Evolutionary conservation across 108 stramenopile genomes (phyloP), one percentile per base, ranked within the genome.

Genomic region (Nitzschia sp.): DNA sequence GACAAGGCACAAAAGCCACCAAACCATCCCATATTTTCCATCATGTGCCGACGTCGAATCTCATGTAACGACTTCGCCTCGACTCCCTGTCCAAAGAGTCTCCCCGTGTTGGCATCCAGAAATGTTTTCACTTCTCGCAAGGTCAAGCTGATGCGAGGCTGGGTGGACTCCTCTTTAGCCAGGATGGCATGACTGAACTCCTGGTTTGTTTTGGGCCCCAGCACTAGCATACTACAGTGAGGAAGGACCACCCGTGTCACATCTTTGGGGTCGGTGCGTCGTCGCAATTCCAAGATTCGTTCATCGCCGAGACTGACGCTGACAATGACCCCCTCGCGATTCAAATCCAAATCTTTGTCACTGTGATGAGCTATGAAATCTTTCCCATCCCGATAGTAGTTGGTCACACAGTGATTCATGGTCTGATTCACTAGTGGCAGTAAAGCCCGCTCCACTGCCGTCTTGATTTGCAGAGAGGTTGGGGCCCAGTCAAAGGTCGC

Each of bases 351-450:
- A 66, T 88, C 85, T 55, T 91, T 91, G 45, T 91, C 87, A 30
- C 69, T 69, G 47, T 91, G 90, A 70, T 88, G 90, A 53, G 71
- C 87, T 60, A 91, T 91, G 38, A 63, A 71, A 70, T 91, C 87
- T 6, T 61, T 57, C n/a, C 87, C 90, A 55, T 84, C 69, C 29
- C 90, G 73, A 73, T 91, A 91, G 25, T 78, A 81, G 41, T 88
- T 91, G 28, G 87, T 72, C 2, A 91, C 90, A 62, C 82, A 83
- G 45, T 91, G 90, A 73, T 91, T 91, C 87, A 91, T 91, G 38
- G 73, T 75, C 68, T 91, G 87, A 45, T 65, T 36, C 29, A 80
- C 73, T 0, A 90, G 65, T 53, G 88, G 88, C 26, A 73, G 73
- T 41, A 91, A 55, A 17, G 69, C 69, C 41, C 76, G 48, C 58